These are phyloP conservation scores for maize (Zea mays) DNA, from an alignment of 176 grass and related monocot species.

Conservation along the genomic window Zm-B73-REFERENCE-NAM-5.0 NC_050101.1:176345501-176346000, in stretches of 20 bases:
- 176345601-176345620: constrained; percentile 84
- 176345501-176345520: constrained; percentile 9
- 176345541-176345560: constrained; percentile 70
- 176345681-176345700: not conserved
- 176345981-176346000: not conserved
- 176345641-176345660: not conserved
- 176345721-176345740: not conserved
- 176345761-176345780: not conserved
- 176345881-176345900: not conserved
- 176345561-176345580: constrained; percentile 80
- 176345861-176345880: constrained; percentile 1
- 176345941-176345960: not conserved
- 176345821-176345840: not conserved
- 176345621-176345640: constrained; percentile 63
- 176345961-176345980: not conserved
- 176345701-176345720: not conserved
- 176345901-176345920: not conserved
- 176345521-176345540: constrained; percentile 94
- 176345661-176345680: not conserved
- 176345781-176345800: not conserved
- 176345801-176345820: not conserved
- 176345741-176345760: not conserved
- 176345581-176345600: constrained; percentile 91
- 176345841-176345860: constrained; percentile 17
- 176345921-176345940: not conserved